Base-by-base conservation (phyloP, 345 rosid species). In the Garcia nutans region DNA sequence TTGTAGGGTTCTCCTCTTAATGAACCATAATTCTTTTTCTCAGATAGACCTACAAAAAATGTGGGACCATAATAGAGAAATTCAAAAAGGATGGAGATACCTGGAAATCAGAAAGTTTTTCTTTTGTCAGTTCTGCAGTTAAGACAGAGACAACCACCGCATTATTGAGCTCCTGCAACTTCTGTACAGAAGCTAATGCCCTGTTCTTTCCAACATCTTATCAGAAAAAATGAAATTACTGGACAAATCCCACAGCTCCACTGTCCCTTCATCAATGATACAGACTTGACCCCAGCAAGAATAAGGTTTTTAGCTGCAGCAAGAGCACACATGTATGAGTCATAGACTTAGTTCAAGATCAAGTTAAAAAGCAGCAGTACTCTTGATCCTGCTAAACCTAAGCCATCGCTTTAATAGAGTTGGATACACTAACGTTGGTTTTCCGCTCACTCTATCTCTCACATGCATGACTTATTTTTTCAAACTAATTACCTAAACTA, bases 261-360 rank as follows among this genome's bases (percentile, higher is more conserved):
- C 95, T 11, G 56, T 78, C 23, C 88, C 89, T 80, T 92, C 97
- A 81, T 96, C 99, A 96, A 79, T 15, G 98, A 91, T 74, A 96
- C 96, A 57, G 98, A 96, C 92, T 96, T 96, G 64, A 93, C 99
- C 69, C 99, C 99, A 68, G 98, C 98, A 63, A 96, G 97, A 72
- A 93, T 82, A 41, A 96, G 97, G 82, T 96, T 96, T 87, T 96
- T 96, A 12, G 99, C 99, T 96, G 90, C 83, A 83, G 74, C 31
- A 75, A 76, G 45, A 41, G 31, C 42, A 15, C 19, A 50, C 19
- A 47, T 56, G 22, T 65, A 3, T 22, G 13, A 62, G 56, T 64
- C 37, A 61, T 8, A 55, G 33, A 47, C 15, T 69, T 69, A 26
- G 8, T n/a, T 55, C 5, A 60, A 45, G 52, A 54, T 68, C 70